phyloP scores from a whole-genome alignment of 805 yeast genomes.

The Lipomyces sp. region DNA sequence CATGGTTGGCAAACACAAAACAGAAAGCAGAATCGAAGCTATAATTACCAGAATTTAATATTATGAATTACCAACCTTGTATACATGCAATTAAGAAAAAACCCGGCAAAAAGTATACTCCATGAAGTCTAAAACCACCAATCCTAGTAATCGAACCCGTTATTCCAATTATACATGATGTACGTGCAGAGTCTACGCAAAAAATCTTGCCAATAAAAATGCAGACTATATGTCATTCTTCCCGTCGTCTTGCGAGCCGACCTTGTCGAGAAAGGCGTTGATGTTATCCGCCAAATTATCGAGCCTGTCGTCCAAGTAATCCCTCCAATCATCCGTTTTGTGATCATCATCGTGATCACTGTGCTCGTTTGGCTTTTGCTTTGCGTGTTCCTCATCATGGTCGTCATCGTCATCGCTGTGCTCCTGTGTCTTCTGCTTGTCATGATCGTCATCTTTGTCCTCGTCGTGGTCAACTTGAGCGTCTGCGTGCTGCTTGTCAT shows the following conservation, averaged over 20 bases:
- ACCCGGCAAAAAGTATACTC: not conserved
- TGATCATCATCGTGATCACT: slow-evolving; percentile 10
- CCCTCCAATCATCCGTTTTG: slow-evolving; percentile 10
- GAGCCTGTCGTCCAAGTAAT: slow-evolving; percentile 16
- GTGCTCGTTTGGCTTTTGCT: not conserved
- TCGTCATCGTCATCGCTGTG: not conserved
- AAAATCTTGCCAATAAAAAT: not conserved
- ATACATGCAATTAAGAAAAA: not conserved
- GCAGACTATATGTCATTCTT: slow-evolving; percentile 7
- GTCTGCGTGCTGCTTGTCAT: not conserved
- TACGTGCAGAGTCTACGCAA: not conserved
- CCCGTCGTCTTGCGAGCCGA: slow-evolving; percentile 7
- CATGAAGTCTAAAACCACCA: not conserved
- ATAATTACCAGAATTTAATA: slow-evolving; percentile 20
- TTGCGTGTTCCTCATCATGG: not conserved
- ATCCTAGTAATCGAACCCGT: not conserved
- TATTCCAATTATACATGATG: not conserved
- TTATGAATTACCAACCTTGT: not conserved
- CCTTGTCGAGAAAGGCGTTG: slow-evolving; percentile 25
- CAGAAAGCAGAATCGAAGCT: slow-evolving; percentile 40
- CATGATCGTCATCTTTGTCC: not conserved
- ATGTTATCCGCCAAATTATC: slow-evolving; percentile 23
- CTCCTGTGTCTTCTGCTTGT: not conserved
- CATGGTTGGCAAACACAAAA: slow-evolving; percentile 66
- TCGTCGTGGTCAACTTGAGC: not conserved